Base-by-base conservation (phyloP, 2,329 filamentous ascomycete genomes). In the Fusarium floridanum region DNA sequence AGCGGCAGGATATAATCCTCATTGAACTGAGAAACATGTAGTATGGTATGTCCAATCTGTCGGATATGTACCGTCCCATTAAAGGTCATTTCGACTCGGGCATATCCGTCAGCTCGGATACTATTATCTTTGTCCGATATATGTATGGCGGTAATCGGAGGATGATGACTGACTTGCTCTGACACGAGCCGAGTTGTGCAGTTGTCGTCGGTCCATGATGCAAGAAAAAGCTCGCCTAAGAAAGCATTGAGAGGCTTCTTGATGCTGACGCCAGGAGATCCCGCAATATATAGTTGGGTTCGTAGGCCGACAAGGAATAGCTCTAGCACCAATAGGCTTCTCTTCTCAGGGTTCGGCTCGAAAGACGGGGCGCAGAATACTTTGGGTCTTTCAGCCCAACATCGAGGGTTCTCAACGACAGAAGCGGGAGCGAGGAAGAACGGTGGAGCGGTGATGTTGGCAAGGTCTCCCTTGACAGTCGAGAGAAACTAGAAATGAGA, bases 221-320 rank as follows among this genome's bases (percentile, higher is more conserved):
- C 84, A 5, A 88, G 69, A 71, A 88, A 88, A 0, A 88, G 66
- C 79, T 88, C 87, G 24, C 87, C 87, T 0, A 89, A 80, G 66
- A 89, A 88, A 4, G 87, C 86, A 65, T 89, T 89, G 11, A 88
- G 82, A 2, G 87, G 87, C 72, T 88, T 88, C 78, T 86, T 87
- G 78, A 87, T 86, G 71, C 85, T 86, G 55, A 84, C 82, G 37
- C 80, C 80, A n/a, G 85, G 84, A 60, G 83, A 82, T 61, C 85
- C 85, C 72, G 75, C 84, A 12, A 87, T 82, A 76, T 88, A 88
- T 68, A 87, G 83, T 68, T 88, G 86, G 72, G 82, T 84, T 56
- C 83, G 81, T 67, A 88, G 82, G 8, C 85, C 85, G 39, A 83
- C 82, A 39, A 88, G 82, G 68, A 88, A 83, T 81, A 86, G 84